phyloP scores from a whole-genome alignment of 148 eudicot genomes.

The Rhododendron henanense region DNA sequence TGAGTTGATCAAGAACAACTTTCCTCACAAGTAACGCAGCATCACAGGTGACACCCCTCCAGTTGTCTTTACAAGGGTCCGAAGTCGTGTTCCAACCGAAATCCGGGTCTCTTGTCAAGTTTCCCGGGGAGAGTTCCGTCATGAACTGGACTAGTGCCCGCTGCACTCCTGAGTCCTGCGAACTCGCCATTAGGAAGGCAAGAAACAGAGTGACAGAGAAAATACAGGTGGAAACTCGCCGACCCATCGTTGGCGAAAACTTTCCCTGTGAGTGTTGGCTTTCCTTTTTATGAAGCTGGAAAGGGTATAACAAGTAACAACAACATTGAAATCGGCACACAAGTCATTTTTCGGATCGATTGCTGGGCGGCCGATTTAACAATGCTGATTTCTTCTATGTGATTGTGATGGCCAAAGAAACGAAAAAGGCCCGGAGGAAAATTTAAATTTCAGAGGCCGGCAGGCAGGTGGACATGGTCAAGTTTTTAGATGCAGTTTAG shows the following conservation, averaged over 20 bases:
- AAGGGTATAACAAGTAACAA: not conserved
- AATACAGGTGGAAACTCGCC: not conserved
- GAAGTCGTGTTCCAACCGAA: conserved; percentile 29
- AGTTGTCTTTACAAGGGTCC: conserved; percentile 8
- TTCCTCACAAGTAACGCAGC: conserved; percentile 11
- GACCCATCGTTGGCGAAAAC: not conserved
- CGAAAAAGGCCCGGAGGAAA: not conserved
- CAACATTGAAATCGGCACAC: not conserved
- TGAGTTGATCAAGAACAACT: conserved; percentile 26
- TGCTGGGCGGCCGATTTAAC: not conserved
- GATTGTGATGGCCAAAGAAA: not conserved
- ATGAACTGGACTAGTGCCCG: conserved; percentile 29
- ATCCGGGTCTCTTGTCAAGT: not conserved
- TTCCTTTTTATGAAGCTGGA: not conserved
- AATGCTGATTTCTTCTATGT: not conserved
- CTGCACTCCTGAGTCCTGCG: conserved; percentile 22
- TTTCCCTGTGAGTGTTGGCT: not conserved
- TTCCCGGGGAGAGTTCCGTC: conserved; percentile 24
- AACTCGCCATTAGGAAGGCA: conserved; percentile 1
- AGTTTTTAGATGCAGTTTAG: not conserved
- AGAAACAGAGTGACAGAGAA: conserved; percentile 4
- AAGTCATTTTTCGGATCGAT: not conserved
- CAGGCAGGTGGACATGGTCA: conserved; percentile 14
- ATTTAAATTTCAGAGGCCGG: conserved; percentile 4
- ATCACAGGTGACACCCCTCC: conserved; percentile 15